A percentile compares a stretch with the other conserved stretches of the same genome.
phyloP scores from a whole-genome alignment of 2,329 filamentous ascomycete genomes.

The Ustulina deusta region DNA sequence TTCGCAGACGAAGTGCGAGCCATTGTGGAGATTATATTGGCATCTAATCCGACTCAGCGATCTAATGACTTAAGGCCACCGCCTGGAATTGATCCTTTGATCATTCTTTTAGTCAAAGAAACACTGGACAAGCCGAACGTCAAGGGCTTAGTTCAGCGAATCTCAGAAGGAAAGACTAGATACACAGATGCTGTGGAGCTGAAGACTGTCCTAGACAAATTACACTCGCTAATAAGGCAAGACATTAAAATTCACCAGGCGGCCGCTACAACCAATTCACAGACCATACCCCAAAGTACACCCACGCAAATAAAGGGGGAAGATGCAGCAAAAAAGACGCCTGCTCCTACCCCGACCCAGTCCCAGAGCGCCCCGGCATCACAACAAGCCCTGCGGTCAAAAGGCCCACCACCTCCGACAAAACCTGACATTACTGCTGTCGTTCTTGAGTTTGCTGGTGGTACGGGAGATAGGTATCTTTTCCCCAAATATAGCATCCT shows the following conservation, averaged over 20 bases:
- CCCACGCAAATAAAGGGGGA: constrained; percentile 49
- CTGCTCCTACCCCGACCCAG: constrained; percentile 40
- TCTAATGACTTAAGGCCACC: constrained; percentile 66
- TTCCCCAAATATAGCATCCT: constrained; percentile 84
- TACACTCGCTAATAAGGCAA: constrained; percentile 59
- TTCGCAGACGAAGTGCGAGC: constrained; percentile 69
- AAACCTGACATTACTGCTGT: constrained; percentile 74
- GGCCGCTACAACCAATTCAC: constrained; percentile 20
- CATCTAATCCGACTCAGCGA: constrained; percentile 68
- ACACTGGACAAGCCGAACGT: constrained; percentile 65
- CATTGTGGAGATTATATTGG: constrained; percentile 70
- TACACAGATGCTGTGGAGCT: constrained; percentile 67
- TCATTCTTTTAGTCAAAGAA: constrained; percentile 68
- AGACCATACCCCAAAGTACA: constrained; percentile 43
- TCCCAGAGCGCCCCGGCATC: constrained; percentile 45
- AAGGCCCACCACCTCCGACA: constrained; percentile 64
- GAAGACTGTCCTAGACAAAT: constrained; percentile 63
- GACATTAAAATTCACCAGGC: constrained; percentile 43
- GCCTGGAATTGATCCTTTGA: constrained; percentile 65
- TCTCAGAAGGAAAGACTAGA: constrained; percentile 63
- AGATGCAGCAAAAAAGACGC: constrained; percentile 52
- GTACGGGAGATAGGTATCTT: constrained; percentile 78
- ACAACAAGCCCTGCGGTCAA: constrained; percentile 69
- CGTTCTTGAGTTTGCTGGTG: constrained; percentile 75
- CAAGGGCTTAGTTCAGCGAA: constrained; percentile 64